Evolutionary conservation across 805 yeast genomes (phyloP), one percentile per base, ranked within the genome.

Genomic region (Myxozyma kluyveri): DNA sequence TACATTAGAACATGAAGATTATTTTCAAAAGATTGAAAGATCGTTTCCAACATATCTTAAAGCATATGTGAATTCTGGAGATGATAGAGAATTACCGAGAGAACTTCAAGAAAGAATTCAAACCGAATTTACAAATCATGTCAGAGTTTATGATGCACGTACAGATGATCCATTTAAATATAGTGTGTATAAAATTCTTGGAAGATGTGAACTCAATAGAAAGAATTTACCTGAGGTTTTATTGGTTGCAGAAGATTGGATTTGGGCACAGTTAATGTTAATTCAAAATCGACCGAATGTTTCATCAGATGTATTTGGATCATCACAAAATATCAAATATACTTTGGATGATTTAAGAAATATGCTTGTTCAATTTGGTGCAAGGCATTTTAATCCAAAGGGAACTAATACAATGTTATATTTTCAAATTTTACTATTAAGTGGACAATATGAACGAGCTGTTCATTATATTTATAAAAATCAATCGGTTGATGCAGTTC

Each of bases 201-300:
- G 98, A n/a, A 84, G 93, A 67, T 88, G 96, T 68, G 80, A 77
- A 83, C 83, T 71, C 65, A 84, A 64, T 73, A 85, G 43, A 75
- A 83, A 68, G 81, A 82, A 68, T 72, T 79, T 57, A 71, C 90
- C 61, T 81, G 95, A 33, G 67, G 82, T 91, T 27, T 78, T 85
- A 35, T 70, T 82, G 33, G 86, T 95, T 52, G 80, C 90, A 43
- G 98, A 91, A 68, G 98, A 91, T 70, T 91, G 98, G 98, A 68
- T 91, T 45, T 91, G 99, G 99, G 80, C 86, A 65, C 97, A 93
- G 69, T 75, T 93, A 50, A 77, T 82, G 69, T 75, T 91, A 26
- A 80, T 86, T 14, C 63, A 49, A 31, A 64, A 53, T 42, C 36
- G 44, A 36, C 27, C 49, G 4, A 38, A 36, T n/a, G 32, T 41